Evolutionary conservation across 495 filamentous ascomycete genomes (phyloP), one percentile per base, ranked within the genome.

Genomic region (Penicillium subrubescens): DNA sequence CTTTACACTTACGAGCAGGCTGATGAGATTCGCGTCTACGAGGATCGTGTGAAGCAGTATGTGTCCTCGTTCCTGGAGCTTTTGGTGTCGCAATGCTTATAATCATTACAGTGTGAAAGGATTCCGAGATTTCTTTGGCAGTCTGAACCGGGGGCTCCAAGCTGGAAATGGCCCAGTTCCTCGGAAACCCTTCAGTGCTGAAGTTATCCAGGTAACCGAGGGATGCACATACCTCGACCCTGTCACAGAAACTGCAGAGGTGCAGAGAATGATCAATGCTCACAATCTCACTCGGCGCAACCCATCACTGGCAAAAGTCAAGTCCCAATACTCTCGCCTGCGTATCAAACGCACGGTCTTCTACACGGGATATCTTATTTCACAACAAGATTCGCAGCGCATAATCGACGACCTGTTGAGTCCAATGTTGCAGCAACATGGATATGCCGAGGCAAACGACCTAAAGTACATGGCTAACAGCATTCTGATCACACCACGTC

Each of bases 321-420:
- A 75, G 62, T 73, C 73, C 1, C 71, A 67, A 19, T 75, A 71
- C 55, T 66, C 69, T 25, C 83, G 81, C 68, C 71, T 93, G 50
- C 78, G 86, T 57, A 93, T 99, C 73, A 93, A 89, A 74, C 92
- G 92, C 64, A 90, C 88, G 14, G 88, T 97, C 54, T 92, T 94
- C 79, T 98, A 92, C 81, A 97, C 94, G n/a, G 94, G 92, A 43
- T 98, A 98, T 77, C 82, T 97, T 66, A 88, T 99, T 71, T 82
- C 85, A 27, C 79, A 85, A 50, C 71, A 83, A 33, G 90, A 92
- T 69, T 89, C 90, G 5, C 83, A 89, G 62, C 84, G 84, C 51
- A 79, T 99, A 21, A 84, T 92, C 52, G 81, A 82, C 3, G 84
- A 93, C 55, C 78, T 90, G 44, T 80, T 90, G 50, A 78, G 86